Conservation (phyloP, 2,329 filamentous ascomycete genomes). For the Ophiocordyceps camponoti-leonardi region DNA sequence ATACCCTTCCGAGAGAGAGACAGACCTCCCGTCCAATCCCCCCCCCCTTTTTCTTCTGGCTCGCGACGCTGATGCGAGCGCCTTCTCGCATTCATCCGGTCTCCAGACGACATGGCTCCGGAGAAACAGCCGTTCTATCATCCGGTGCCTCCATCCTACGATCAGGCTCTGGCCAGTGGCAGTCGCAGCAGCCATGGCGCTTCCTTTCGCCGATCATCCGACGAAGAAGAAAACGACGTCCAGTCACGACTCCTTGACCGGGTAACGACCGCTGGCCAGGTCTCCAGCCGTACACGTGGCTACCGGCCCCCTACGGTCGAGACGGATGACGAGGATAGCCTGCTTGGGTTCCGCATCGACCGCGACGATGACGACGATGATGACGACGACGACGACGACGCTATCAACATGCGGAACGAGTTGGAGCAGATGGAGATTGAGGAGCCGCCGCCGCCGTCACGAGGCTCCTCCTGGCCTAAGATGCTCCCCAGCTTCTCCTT, state of each 20-base stretch:
- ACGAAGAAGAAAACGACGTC: constrained; percentile 47
- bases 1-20: neutral
- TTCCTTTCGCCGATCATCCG: constrained; percentile 24
- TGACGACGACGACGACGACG: constrained; percentile 30
- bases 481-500: constrained; percentile 34
- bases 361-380: constrained; percentile 19
- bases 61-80: neutral
- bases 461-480: constrained; percentile 34
- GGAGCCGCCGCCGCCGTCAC: constrained; percentile 38
- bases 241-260: constrained; percentile 60
- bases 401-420: constrained; percentile 56
- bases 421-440: constrained; percentile 82
- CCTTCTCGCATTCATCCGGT: neutral
- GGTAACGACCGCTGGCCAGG: neutral
- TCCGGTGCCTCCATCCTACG: constrained; percentile 24
- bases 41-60: neutral
- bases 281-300: constrained; percentile 31
- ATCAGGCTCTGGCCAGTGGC: constrained; percentile 20
- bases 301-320: constrained; percentile 75
- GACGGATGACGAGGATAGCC: constrained; percentile 48
- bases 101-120: constrained; percentile 13
- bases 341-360: constrained; percentile 30
- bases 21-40: too few species aligned
- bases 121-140: constrained; percentile 25
- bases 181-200: constrained; percentile 16